Base-by-base conservation (phyloP, 371 early-diverging fungal species). In the Mucor lusitanicus region DNA sequence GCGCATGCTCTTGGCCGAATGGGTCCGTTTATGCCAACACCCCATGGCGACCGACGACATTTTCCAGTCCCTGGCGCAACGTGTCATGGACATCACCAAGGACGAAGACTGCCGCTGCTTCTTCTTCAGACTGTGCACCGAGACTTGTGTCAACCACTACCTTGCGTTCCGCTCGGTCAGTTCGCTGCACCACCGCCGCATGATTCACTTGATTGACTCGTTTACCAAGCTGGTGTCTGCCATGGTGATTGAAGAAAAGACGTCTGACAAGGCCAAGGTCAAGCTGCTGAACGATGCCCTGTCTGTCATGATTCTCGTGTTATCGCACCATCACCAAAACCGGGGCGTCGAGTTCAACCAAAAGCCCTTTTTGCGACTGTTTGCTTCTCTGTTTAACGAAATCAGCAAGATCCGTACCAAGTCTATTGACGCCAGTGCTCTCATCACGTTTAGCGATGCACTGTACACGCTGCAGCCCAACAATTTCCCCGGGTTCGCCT, bases 401-500 rank as follows among this genome's bases (percentile, higher is more conserved):
- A 77, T 95, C 27, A 88, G 89, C 75, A 72, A 83, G 32, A 81
- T 85, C 39, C 85, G 88, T 62, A 76, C 59, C 11, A 70, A 70
- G 3, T 56, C 64, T 0, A 67, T 70, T n/a, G 74, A 70, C 19
- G 40, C 68, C 0, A 58, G 69, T 58, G 68, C 73, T 21, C 44
- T 80, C 12, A 70, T 69, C 35, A 68, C 73, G 0, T 76, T 78
- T 25, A 91, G 93, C 70, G 92, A 95, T 70, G 87, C 95, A 5
- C 85, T 99, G 68, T 89, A 91, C 66, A 91, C 92, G 1, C 69
- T 99, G 48, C 91, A 91, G 66, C 99, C 99, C 1, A 71, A 83
- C 27, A 85, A 89, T 62, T 86, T 97, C 60, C 97, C 99, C 53
- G 97, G 97, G 6, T 97, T 98, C 80, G 89, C 94, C 11, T 97